Base-by-base conservation (phyloP, 2,329 filamentous ascomycete genomes). In the Apiospora malaysiana region DNA sequence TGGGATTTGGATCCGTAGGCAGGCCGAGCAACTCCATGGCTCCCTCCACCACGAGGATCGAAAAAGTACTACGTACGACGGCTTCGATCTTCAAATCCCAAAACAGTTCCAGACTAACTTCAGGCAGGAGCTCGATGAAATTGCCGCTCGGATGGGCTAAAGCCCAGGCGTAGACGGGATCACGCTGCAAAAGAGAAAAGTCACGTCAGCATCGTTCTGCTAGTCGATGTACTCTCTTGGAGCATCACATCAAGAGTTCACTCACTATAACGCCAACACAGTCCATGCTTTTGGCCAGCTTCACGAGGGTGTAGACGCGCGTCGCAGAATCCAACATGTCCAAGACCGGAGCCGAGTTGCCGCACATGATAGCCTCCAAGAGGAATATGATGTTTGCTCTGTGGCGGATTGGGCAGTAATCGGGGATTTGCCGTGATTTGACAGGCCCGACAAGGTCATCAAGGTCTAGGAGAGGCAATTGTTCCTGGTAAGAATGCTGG, bases 401-500 rank as follows among this genome's bases (percentile, higher is more conserved):
- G 76, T 93, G 91, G 2, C 91, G 87, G 9, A 89, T 81, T 1
- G 86, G 85, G 66, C 90, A 92, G 77, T 93, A 93, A 73, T 92
- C 90, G 0, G 81, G 80, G 18, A 88, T 83, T 0, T 76, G 71
- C 32, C 83, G 82, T 46, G 72, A 51, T 18, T 27, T 14, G 6
- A 74, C 66, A 10, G 47, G 70, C 40, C 40, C 51, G 37, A 66
- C 21, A 5, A 78, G 70, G 25, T 77, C 68, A 14, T 32, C 70
- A 10, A 77, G 47, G 27, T 72, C 72, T 77, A 65, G 43, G 1
- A 73, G 18, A 73, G 47, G 66, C 12, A 37, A 6, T 4, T 25
- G 18, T 5, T 66, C 45, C 32, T 66, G 70, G 1, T 25, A 42
- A 10, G 2, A 23, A 23, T 8, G 14, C 8, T 27, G 43, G 0